Evolutionary conservation across 2,329 filamentous ascomycete genomes (phyloP), one percentile per base, ranked within the genome.

Genomic region (Colletotrichum coccodes): DNA sequence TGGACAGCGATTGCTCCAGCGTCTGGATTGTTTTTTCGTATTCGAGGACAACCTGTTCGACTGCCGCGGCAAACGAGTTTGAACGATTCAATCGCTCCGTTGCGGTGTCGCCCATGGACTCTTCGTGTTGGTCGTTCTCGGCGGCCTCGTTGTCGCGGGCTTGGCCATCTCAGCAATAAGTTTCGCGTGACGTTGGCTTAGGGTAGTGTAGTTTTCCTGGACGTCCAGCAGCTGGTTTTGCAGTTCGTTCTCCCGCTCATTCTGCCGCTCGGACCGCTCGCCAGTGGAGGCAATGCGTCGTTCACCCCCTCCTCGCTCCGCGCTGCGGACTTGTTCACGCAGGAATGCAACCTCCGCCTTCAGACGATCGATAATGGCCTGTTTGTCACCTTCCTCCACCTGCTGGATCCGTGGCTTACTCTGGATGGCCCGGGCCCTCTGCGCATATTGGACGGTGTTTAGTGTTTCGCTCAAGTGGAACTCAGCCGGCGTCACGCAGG

Each of bases 21-120:
- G 90, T 92, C 78, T 98, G 95, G 57, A 99, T 99, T 0, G 97
- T 99, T 86, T 97, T 98, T 79, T 99, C 97, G 77, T 99, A 99
- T 80, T 99, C 96, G 56, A 98, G 84, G 3, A 99, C 94, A 26
- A 99, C 94, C 76, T 97, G 93, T 76, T 99, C 96, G 23, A 99
- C 95, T 32, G 95, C 95, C 77, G 97, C 92, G 1, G 95, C 95
- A 77, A 99, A 98, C 0, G 94, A 97, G 78, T 97, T 97, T 21
- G 97, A 99, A 46, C 96, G 91, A 78, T 98, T 97, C 72, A 98
- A 83, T 60, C 96, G 89, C 78, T 98, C 95, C 28, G 94, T 91
- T 1, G 94, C 94, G 73, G 86, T 93, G 77, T 95, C 94, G 62
- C 91, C 93, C 18, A 91, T 83, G 14, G 89, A 87, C 60, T 91